phyloP scores from a whole-genome alignment of 2,329 filamentous ascomycete genomes.

The Xylariales sp. region DNA sequence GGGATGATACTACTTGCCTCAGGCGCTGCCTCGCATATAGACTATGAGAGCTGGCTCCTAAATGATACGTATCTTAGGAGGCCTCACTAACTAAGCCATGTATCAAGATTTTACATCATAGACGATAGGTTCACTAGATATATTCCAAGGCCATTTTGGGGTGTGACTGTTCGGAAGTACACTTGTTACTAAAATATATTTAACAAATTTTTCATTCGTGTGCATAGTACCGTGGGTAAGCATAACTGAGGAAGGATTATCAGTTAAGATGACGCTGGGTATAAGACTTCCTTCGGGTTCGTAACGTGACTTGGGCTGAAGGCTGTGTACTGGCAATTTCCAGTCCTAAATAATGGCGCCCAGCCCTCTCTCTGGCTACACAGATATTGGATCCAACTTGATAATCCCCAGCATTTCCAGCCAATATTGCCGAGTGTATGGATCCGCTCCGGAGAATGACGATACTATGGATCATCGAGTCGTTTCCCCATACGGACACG shows the following conservation, averaged over 20 bases:
- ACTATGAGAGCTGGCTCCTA: no score
- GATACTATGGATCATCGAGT: conserved; percentile 10
- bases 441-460: background rate
- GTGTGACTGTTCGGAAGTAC: no score
- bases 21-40: no score
- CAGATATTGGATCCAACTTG: conserved; percentile 13
- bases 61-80: no score
- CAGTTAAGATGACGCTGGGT: background rate
- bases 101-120: no score
- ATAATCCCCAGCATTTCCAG: conserved; percentile 15
- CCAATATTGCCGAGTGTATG: conserved; percentile 3
- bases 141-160: no score
- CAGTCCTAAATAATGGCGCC: background rate
- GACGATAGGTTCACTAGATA: no score
- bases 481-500: background rate
- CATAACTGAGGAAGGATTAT: background rate
- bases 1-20: no score
- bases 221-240: background rate
- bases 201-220: background rate
- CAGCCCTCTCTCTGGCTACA: conserved; percentile 1
- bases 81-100: no score
- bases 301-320: conserved; percentile 1
- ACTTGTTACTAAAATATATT: background rate
- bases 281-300: conserved; percentile 11
- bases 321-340: conserved; percentile 9